A percentile compares a stretch with the other conserved stretches of the same genome.
Evolutionary conservation across 495 filamentous ascomycete genomes (phyloP).

Genomic region (Xylaria longipes): DNA sequence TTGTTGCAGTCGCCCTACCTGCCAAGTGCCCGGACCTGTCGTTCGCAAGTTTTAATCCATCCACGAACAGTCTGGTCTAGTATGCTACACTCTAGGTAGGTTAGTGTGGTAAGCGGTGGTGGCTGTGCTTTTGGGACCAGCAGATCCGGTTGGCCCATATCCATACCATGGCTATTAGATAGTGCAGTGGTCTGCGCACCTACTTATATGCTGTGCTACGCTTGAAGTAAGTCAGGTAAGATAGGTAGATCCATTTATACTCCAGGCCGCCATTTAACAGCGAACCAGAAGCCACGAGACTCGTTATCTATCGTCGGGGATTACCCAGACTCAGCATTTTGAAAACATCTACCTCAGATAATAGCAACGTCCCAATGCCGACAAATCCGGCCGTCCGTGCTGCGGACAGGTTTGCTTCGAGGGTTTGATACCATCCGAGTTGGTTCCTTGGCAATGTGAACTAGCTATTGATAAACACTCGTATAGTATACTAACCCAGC

Average conservation of each 20-base stretch:
- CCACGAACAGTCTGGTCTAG: not conserved
- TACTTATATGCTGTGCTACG: no score
- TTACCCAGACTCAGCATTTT: not conserved
- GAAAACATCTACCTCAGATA: not conserved
- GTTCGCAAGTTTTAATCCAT: not conserved
- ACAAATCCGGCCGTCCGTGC: constrained; percentile 9
- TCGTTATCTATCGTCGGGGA: not conserved
- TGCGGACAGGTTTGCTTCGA: not conserved
- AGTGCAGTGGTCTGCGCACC: no score
- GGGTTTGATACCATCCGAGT: not conserved
- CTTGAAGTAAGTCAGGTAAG: not conserved
- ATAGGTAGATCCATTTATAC: constrained; percentile 3
- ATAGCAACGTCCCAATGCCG: constrained; percentile 10
- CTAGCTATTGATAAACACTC: not conserved
- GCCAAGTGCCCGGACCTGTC: not conserved
- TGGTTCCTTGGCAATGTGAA: not conserved
- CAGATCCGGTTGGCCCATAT: constrained; percentile 21
- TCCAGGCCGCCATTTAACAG: constrained; percentile 25
- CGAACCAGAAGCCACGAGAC: constrained; percentile 7
- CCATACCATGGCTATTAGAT: no score
- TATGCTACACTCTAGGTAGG: not conserved
- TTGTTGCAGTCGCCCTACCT: not conserved
- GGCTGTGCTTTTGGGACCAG: constrained; percentile 12
- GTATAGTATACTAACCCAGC: constrained; percentile 5
- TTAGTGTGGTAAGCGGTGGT: constrained; percentile 18